A percentile compares a stretch with the other conserved stretches of the same genome.
phyloP scores from a whole-genome alignment of 2,329 filamentous ascomycete species.

The Xylaria sp. region DNA sequence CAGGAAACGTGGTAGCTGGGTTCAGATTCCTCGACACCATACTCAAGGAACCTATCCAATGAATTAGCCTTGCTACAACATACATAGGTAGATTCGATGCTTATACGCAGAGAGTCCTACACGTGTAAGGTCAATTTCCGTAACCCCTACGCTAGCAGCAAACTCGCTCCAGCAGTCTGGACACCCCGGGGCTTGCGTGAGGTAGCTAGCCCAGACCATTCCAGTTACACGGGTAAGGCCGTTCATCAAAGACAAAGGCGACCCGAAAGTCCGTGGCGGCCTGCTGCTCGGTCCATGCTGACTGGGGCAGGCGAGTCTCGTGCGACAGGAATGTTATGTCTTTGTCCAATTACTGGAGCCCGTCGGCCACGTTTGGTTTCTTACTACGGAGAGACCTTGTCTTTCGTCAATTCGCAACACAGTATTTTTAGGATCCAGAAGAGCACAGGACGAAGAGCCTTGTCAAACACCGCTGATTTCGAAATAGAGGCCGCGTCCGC shows the following conservation, averaged over 20 bases:
- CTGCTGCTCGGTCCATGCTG: conserved; percentile 13
- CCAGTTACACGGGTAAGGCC: conserved; percentile 12
- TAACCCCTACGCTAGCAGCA: conserved; percentile 5
- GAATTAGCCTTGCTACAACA: conserved; percentile 1
- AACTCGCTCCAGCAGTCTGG: conserved; percentile 25
- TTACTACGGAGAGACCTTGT: conserved; percentile 27
- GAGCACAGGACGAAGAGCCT: not conserved
- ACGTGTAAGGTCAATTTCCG: conserved; percentile 16
- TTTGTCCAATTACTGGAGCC: conserved; percentile 30
- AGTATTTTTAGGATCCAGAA: conserved; percentile 20
- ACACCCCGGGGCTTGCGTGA: conserved; percentile 5
- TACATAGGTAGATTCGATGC: not conserved
- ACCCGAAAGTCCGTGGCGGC: not conserved
- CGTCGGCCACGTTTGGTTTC: conserved; percentile 29
- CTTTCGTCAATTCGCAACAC: conserved; percentile 7
- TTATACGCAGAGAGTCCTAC: conserved; percentile 19
- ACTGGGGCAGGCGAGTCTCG: conserved; percentile 30
- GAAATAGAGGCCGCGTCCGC: conserved; percentile 15
- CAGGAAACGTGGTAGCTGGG: conserved; percentile 33
- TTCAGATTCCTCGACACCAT: conserved; percentile 22
- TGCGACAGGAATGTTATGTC: conserved; percentile 33
- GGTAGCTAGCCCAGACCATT: conserved; percentile 22
- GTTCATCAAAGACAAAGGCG: not conserved
- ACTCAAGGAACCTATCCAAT: conserved; percentile 11
- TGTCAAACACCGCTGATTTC: conserved; percentile 11